A percentile compares a stretch with the other conserved stretches of the same genome.
Conservation (phyloP, 2,329 filamentous ascomycete species). For the Fusarium sp. region DNA sequence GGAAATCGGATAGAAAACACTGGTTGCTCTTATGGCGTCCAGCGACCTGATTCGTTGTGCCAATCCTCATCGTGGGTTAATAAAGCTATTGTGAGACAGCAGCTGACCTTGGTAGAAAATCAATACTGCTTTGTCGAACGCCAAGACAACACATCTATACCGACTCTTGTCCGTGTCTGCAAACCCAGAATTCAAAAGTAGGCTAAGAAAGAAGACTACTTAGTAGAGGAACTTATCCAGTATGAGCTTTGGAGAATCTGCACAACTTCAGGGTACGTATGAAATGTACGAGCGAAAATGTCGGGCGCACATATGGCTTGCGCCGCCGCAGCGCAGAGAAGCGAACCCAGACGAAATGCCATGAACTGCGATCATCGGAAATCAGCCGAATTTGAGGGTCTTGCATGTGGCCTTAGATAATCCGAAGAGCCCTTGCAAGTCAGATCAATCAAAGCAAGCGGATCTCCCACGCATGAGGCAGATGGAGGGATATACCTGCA, state of each 20-base stretch:
- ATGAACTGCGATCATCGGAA: background rate
- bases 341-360: background rate
- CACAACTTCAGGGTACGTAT: background rate
- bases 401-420: background rate
- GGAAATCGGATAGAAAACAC: background rate
- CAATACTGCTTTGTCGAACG: background rate
- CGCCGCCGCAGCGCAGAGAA: slow-evolving; percentile 1
- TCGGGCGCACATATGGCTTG: slow-evolving; percentile 3
- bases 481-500: background rate
- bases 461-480: slow-evolving; percentile 8
- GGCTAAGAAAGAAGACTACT: too few species aligned
- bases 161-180: background rate
- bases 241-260: background rate
- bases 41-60: background rate
- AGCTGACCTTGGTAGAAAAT: background rate
- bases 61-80: background rate
- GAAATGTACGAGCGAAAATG: background rate
- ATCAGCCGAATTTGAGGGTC: slow-evolving; percentile 9
- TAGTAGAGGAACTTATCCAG: background rate
- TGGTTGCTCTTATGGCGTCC: background rate
- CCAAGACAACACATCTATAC: background rate
- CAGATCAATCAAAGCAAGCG: slow-evolving; percentile 1
- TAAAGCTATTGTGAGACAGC: background rate
- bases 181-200: background rate
- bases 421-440: background rate